Conservation (phyloP, 2,329 filamentous ascomycete species). For the Fusarium denticulatum region DNA sequence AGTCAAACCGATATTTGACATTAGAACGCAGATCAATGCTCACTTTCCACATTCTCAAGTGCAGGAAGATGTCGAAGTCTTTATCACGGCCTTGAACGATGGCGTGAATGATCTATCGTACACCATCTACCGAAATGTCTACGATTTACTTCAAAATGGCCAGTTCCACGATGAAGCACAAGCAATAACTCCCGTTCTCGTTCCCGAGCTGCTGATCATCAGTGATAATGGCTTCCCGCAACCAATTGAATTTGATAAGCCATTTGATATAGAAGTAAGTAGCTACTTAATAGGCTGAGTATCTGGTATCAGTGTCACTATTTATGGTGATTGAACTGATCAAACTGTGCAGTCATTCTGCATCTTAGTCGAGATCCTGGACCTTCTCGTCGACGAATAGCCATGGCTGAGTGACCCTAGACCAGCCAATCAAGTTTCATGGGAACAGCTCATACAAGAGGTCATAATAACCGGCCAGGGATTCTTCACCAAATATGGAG, state of each 20-base stretch:
- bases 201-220: not conserved
- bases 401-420: not conserved
- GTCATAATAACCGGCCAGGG: not conserved
- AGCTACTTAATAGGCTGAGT: not conserved
- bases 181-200: not conserved
- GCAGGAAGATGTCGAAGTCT: not conserved
- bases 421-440: not conserved
- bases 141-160: not conserved
- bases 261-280: not conserved
- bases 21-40: not conserved
- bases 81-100: not conserved
- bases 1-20: not conserved
- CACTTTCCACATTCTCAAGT: not conserved
- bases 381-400: not conserved
- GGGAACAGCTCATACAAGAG: not conserved
- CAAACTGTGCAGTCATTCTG: not conserved
- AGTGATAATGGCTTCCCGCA: not conserved
- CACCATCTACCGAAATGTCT: not conserved
- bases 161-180: not conserved
- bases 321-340: not conserved
- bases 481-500: not conserved
- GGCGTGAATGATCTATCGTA: not conserved
- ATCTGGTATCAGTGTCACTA: not conserved
- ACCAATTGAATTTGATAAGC: not conserved
- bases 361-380: not conserved